Conservation (phyloP, 164 flowering plant species). For the Macadamia tetraphylla region DNA sequence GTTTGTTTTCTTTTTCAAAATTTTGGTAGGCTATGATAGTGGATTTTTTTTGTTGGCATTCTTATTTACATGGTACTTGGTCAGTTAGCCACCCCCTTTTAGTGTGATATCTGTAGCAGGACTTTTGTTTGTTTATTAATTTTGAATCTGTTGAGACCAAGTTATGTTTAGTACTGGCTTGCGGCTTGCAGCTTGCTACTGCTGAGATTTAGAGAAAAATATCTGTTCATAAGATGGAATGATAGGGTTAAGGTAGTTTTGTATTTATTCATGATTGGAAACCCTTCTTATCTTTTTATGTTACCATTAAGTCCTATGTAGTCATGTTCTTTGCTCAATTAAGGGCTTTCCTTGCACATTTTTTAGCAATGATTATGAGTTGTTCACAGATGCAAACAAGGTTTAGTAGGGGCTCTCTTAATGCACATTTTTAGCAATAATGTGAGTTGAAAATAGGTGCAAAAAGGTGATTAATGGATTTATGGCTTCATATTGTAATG, state of each 20-base stretch:
- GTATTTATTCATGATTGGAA: background rate
- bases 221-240: background rate
- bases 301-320: background rate
- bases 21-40: background rate
- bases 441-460: background rate
- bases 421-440: no score
- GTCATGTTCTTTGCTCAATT: background rate
- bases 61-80: background rate
- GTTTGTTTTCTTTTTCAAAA: background rate
- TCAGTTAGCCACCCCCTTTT: background rate
- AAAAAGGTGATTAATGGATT: background rate
- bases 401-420: no score
- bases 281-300: background rate
- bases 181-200: background rate
- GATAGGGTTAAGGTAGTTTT: background rate
- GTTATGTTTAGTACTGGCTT: background rate
- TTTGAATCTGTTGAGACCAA: background rate
- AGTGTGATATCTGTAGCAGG: no score
- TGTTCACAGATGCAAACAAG: no score
- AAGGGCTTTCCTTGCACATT: background rate
- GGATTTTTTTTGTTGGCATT: background rate
- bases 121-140: background rate
- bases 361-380: background rate
- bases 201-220: background rate
- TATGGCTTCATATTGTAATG: background rate